These are phyloP conservation scores for Phialemonium atrogriseum DNA, from an alignment of 2,329 filamentous ascomycete genomes.

Conservation along the genomic window DNA sequence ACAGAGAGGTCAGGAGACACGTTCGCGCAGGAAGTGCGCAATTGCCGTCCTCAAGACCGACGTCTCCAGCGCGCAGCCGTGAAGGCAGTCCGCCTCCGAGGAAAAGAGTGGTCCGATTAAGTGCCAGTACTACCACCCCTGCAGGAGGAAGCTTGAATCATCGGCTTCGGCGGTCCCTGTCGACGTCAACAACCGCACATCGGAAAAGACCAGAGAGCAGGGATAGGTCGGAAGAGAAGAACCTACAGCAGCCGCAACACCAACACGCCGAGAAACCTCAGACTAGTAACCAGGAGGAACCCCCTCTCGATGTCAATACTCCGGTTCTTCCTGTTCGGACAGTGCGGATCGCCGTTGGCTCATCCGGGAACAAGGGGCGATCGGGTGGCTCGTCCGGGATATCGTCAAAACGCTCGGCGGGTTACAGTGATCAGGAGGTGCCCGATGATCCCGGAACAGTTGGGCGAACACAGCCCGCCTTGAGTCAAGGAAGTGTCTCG, in stretches of 20 bases:
- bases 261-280: constrained; percentile 8
- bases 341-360: constrained; percentile 46
- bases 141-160: constrained; percentile 22
- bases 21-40: constrained; percentile 41
- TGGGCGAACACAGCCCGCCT: constrained; percentile 32
- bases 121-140: constrained; percentile 31
- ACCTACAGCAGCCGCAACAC: constrained; percentile 15
- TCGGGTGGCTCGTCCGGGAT: constrained; percentile 26
- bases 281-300: constrained; percentile 13
- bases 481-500: constrained; percentile 43
- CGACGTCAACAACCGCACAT: constrained; percentile 19
- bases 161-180: constrained; percentile 43
- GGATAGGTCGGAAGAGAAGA: constrained; percentile 22
- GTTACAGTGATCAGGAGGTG: constrained; percentile 37
- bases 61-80: constrained; percentile 36
- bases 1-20: constrained; percentile 26
- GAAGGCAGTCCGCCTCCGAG: constrained; percentile 43
- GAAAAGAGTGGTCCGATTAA: constrained; percentile 50
- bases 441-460: constrained; percentile 42
- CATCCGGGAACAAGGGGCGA: constrained; percentile 34
- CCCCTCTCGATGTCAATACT: constrained; percentile 37
- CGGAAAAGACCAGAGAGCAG: constrained; percentile 13
- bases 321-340: constrained; percentile 42
- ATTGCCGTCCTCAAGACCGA: constrained; percentile 26
- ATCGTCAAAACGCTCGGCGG: constrained; percentile 24